A percentile compares a stretch with the other conserved stretches of the same genome.
Conservation (phyloP, 2,329 filamentous ascomycete genomes). For the Pyricularia sp. region DNA sequence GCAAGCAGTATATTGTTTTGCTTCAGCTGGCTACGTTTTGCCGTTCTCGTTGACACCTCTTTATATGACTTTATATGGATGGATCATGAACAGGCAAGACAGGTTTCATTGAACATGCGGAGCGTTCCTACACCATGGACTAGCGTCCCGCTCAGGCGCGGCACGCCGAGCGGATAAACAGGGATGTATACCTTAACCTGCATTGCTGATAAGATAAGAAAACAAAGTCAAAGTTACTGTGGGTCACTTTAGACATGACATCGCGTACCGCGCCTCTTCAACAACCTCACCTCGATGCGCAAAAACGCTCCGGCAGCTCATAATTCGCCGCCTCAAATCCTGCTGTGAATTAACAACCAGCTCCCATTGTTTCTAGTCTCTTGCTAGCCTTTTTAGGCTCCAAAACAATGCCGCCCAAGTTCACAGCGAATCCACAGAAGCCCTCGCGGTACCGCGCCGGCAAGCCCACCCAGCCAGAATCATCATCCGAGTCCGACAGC, state of each 20-base stretch:
- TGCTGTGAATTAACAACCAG: not conserved
- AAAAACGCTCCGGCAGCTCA: not conserved
- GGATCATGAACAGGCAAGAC: not conserved
- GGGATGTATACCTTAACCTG: not conserved
- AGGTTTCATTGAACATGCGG: not conserved
- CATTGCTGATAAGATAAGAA: not conserved
- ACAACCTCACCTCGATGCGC: not conserved
- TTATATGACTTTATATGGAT: not conserved
- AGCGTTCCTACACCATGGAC: not conserved
- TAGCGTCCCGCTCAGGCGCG: not conserved
- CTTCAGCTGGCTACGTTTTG: not conserved
- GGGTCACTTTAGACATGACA: not conserved
- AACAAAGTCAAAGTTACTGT: not conserved
- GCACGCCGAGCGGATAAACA: not conserved
- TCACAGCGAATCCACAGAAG: conserved; percentile 84
- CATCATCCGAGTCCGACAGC: conserved; percentile 42
- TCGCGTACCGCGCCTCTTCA: not conserved
- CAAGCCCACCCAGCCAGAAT: conserved; percentile 50
- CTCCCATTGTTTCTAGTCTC: not conserved
- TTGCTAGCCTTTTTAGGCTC: not conserved
- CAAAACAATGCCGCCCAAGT: conserved; percentile 57
- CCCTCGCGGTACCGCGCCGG: conserved; percentile 79
- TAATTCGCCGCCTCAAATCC: not conserved
- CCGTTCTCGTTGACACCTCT: not conserved
- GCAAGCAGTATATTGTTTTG: not conserved